A percentile compares a stretch with the other conserved stretches of the same genome.
phyloP scores from a whole-genome alignment of 2,329 filamentous ascomycete species.

The Colletotrichum tabaci region DNA sequence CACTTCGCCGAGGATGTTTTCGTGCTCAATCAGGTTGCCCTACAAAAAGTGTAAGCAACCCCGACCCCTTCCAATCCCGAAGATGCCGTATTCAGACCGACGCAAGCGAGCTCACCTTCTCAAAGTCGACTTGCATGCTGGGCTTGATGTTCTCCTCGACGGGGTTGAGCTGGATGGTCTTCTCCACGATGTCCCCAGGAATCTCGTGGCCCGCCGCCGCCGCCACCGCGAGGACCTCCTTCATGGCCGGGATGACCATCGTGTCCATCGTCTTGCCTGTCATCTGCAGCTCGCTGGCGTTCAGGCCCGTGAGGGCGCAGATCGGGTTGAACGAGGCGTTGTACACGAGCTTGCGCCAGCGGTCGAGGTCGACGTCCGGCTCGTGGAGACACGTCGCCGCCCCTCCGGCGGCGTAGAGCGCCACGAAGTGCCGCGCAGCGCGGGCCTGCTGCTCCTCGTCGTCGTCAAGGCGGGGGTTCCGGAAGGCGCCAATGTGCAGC shows the following conservation, averaged over 20 bases:
- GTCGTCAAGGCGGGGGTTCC: slow-evolving; percentile 50
- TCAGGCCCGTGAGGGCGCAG: slow-evolving; percentile 64
- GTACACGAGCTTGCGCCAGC: slow-evolving; percentile 68
- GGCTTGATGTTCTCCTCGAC: slow-evolving; percentile 64
- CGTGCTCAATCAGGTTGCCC: slow-evolving; percentile 58
- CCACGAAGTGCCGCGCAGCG: slow-evolving; percentile 59
- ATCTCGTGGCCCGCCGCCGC: slow-evolving; percentile 58
- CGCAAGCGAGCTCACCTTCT: slow-evolving; percentile 51
- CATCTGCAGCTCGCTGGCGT: slow-evolving; percentile 65
- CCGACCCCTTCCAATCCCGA: not conserved
- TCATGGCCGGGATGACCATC: slow-evolving; percentile 68
- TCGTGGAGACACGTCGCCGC: slow-evolving; percentile 60
- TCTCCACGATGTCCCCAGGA: slow-evolving; percentile 58
- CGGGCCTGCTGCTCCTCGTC: slow-evolving; percentile 44
- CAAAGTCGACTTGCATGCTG: slow-evolving; percentile 68
- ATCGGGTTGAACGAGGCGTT: slow-evolving; percentile 68
- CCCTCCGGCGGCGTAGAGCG: slow-evolving; percentile 62
- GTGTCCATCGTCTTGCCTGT: slow-evolving; percentile 60
- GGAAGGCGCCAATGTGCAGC: slow-evolving; percentile 66
- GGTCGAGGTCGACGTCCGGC: slow-evolving; percentile 57
- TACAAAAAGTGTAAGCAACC: not conserved
- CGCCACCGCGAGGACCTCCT: slow-evolving; percentile 65
- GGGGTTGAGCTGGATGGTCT: slow-evolving; percentile 64
- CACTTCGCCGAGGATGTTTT: slow-evolving; percentile 68
- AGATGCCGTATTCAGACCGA: too few relatives aligned